These are phyloP conservation scores for Trichoderma afroharzianum DNA, from an alignment of 2,329 filamentous ascomycete genomes.

Conservation along the genomic window DNA sequence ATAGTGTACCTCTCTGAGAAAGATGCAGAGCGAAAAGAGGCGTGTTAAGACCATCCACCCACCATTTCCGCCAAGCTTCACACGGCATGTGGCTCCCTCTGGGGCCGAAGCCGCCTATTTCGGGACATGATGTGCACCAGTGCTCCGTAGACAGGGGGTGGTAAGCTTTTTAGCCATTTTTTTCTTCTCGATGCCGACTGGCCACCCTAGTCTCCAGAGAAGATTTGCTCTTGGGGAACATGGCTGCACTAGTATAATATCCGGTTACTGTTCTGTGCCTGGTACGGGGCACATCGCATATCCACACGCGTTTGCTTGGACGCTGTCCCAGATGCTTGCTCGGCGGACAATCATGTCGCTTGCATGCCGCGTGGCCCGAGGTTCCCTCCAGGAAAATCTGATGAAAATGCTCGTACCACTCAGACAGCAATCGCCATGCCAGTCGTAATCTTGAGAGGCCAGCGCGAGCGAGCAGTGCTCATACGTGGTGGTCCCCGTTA, in stretches of 20 bases:
- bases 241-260: not conserved
- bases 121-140: slow-evolving; percentile 23
- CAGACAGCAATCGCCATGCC: not conserved
- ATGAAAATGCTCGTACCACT: not conserved
- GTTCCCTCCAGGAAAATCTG: not conserved
- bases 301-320: not conserved
- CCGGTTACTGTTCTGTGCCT: not conserved
- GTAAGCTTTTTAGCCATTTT: slow-evolving; percentile 20
- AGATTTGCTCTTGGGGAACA: not conserved
- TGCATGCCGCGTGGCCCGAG: slow-evolving; percentile 15
- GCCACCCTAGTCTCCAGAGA: not conserved
- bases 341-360: slow-evolving; percentile 6
- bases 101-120: slow-evolving; percentile 21
- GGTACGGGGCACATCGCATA: slow-evolving; percentile 10
- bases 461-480: not conserved
- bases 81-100: slow-evolving; percentile 26
- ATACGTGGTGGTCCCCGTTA: not conserved
- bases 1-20: not conserved
- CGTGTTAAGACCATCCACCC: slow-evolving; percentile 10
- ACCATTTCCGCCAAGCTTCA: slow-evolving; percentile 27
- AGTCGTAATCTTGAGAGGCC: not conserved
- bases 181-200: slow-evolving; percentile 17
- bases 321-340: not conserved
- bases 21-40: not conserved
- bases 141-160: slow-evolving; percentile 14